These are phyloP conservation scores for Melampsora americana DNA, from an alignment of 1,284 basidiomycete species.

Conservation along the genomic window DNA sequence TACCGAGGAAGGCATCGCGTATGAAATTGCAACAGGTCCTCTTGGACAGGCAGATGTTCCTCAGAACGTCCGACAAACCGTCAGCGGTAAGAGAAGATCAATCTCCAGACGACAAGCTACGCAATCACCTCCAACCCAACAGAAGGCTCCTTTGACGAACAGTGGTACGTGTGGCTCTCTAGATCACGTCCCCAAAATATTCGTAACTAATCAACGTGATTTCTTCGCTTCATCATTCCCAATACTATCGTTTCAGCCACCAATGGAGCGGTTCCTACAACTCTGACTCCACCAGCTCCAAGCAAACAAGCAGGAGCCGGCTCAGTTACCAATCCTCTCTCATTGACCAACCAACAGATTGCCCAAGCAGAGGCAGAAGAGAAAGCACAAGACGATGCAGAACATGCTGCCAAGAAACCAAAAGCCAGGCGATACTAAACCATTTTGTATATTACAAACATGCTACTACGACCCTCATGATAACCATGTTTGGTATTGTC, in stretches of 20 bases:
- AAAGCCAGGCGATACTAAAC: background rate
- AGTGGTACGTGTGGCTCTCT: background rate
- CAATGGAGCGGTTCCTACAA: background rate
- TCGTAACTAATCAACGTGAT: background rate
- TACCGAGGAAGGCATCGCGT: slow-evolving; percentile 20
- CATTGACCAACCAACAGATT: background rate
- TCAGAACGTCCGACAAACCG: slow-evolving; percentile 5
- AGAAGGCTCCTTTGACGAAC: background rate
- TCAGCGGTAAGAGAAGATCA: background rate
- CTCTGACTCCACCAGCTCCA: background rate
- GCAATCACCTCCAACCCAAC: background rate
- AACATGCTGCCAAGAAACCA: background rate
- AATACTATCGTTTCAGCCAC: background rate
- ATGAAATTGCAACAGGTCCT: slow-evolving; percentile 32
- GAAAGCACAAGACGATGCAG: background rate
- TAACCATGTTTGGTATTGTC: no score
- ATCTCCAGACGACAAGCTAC: background rate
- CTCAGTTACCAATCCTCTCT: slow-evolving; percentile 1
- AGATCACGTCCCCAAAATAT: background rate
- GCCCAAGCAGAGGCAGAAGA: background rate
- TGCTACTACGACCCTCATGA: no score
- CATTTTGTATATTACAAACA: no score
- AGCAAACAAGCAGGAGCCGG: background rate
- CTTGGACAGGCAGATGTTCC: slow-evolving; percentile 41
- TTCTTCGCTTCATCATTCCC: background rate